Conservation (phyloP, 495 filamentous ascomycete genomes). For the Aspergillus bridgeri region DNA sequence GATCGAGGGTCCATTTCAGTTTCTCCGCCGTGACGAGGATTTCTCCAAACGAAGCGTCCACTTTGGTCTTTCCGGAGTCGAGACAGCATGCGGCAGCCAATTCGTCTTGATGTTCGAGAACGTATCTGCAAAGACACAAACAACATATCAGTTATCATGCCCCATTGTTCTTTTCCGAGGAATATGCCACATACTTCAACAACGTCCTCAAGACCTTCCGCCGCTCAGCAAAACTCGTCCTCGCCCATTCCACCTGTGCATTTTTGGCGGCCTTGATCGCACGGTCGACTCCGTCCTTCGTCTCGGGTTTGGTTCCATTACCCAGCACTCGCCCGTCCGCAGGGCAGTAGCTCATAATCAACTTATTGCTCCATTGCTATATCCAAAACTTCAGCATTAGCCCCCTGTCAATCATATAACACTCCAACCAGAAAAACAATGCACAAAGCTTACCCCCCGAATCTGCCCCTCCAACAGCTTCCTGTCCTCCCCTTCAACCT, state of each 20-base stretch:
- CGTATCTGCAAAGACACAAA: conserved; percentile 41
- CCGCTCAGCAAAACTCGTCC: conserved; percentile 72
- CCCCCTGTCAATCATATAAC: background rate
- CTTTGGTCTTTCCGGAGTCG: conserved; percentile 95
- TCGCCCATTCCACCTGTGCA: conserved; percentile 79
- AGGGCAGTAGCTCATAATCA: conserved; percentile 71
- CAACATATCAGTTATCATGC: background rate
- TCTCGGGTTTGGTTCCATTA: conserved; percentile 68
- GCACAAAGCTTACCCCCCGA: conserved; percentile 33
- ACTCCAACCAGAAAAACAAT: background rate
- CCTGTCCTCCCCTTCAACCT: conserved; percentile 39
- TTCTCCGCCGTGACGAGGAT: conserved; percentile 92
- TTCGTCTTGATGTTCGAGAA: conserved; percentile 85
- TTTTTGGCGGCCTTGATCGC: conserved; percentile 68
- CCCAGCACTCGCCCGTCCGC: conserved; percentile 84
- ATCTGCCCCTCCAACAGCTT: conserved; percentile 44
- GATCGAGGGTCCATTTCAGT: conserved; percentile 86
- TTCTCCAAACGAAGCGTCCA: conserved; percentile 91
- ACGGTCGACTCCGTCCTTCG: conserved; percentile 72
- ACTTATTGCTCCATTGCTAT: conserved; percentile 41
- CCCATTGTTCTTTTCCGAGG: background rate
- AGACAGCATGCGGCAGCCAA: conserved; percentile 85
- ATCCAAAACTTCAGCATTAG: background rate
- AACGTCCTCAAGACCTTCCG: conserved; percentile 78
- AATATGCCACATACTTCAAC: conserved; percentile 54